Evolutionary conservation across 148 eudicot genomes (phyloP).

Genomic region (Fagopyrum esculentum): DNA sequence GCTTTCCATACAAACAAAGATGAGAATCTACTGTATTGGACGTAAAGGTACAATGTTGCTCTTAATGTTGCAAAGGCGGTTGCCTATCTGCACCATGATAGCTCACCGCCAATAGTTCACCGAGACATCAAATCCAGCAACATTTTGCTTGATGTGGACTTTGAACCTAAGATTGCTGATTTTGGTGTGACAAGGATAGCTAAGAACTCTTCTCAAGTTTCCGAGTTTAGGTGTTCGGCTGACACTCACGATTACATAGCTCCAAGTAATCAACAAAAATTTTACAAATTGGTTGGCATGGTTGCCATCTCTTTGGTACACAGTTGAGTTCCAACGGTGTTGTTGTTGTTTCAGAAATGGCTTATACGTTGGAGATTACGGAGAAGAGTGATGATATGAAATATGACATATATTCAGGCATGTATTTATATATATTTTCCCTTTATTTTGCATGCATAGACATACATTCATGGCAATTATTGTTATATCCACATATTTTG

Average conservation of each 20-base stretch:
- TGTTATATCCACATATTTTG: too few species aligned
- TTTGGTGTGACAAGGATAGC: conserved; percentile 72
- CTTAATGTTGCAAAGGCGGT: conserved; percentile 84
- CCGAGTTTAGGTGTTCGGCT: conserved; percentile 44
- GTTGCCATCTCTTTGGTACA: too few species aligned
- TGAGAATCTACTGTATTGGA: conserved; percentile 54
- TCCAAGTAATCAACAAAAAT: conserved; percentile 49
- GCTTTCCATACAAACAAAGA: background rate
- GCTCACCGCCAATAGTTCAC: conserved; percentile 63
- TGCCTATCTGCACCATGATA: conserved; percentile 88
- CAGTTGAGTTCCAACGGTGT: background rate
- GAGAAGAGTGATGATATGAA: conserved; percentile 53
- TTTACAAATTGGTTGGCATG: too few species aligned
- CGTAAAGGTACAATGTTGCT: conserved; percentile 57
- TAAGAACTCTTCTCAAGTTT: conserved; percentile 20
- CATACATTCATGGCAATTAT: too few species aligned
- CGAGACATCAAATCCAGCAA: conserved; percentile 35
- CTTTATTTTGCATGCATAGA: too few species aligned
- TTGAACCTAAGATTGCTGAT: conserved; percentile 84
- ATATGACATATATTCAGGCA: too few species aligned
- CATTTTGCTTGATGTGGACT: conserved; percentile 46
- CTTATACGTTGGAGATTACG: conserved; percentile 56
- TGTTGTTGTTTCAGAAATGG: conserved; percentile 46
- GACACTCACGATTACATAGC: conserved; percentile 97
- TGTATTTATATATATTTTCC: too few species aligned